These are phyloP conservation scores for Phtheirospermum japonicum DNA, from an alignment of 257 asterid genomes.

Conservation along the genomic window DNA sequence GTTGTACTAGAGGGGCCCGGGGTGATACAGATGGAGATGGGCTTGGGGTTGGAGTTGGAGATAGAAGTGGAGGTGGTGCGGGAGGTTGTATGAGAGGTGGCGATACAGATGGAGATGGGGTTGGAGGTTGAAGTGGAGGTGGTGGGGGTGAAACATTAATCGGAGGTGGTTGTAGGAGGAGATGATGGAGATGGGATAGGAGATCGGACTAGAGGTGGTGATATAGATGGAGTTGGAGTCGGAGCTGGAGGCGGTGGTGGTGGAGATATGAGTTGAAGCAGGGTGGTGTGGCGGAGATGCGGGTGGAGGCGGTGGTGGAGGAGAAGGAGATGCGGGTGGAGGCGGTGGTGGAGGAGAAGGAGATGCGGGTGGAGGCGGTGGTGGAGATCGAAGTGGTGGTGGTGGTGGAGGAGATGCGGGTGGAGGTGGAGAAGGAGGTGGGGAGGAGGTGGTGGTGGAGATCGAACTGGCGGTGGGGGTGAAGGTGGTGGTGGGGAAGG, in stretches of 20 bases:
- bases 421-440: background rate
- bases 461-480: no score
- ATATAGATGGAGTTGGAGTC: background rate
- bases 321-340: background rate
- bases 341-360: slow-evolving; percentile 1
- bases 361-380: background rate
- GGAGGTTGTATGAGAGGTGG: background rate
- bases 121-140: background rate
- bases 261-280: background rate
- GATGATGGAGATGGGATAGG: background rate
- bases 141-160: background rate
- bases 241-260: background rate
- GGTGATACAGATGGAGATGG: background rate
- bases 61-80: background rate
- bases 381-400: background rate
- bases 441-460: background rate
- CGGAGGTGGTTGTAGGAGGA: background rate
- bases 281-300: background rate
- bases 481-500: background rate
- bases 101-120: background rate
- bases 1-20: background rate
- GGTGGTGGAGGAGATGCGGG: background rate
- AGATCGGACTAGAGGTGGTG: background rate
- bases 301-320: background rate
- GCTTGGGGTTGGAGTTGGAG: background rate